These are phyloP conservation scores for Tephrocybe sp. DNA, from an alignment of 768 basidiomycete species.

Conservation along the genomic window DNA sequence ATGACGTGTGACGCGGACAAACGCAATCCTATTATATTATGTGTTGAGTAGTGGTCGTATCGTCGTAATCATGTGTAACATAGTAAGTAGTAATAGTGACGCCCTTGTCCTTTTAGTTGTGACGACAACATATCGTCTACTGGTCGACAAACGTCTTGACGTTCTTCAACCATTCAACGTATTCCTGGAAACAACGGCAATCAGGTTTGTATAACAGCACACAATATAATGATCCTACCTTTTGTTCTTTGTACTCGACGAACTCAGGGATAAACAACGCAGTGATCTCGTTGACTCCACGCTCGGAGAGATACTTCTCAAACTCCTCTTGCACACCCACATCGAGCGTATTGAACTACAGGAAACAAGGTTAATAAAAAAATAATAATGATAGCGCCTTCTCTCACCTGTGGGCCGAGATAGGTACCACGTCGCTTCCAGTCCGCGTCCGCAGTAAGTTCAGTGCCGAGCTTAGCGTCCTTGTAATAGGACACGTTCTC, in stretches of 20 bases:
- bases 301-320: conserved; percentile 85
- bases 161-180: conserved; percentile 83
- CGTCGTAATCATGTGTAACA: conserved; percentile 7
- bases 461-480: conserved; percentile 69
- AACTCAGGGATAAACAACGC: conserved; percentile 90
- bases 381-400: background rate
- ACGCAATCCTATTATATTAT: conserved; percentile 8
- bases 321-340: conserved; percentile 87
- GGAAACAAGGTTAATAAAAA: background rate
- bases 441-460: conserved; percentile 85
- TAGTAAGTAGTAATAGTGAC: too few species aligned
- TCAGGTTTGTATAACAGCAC: conserved; percentile 1
- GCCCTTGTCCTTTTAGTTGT: conserved; percentile 10
- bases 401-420: conserved; percentile 83
- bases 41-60: conserved; percentile 11
- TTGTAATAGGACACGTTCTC: conserved; percentile 89
- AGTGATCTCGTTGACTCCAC: conserved; percentile 80
- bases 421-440: conserved; percentile 92
- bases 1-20: background rate
- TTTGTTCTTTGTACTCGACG: conserved; percentile 90
- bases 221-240: conserved; percentile 46
- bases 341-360: conserved; percentile 89
- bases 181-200: conserved; percentile 66
- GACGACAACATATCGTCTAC: conserved; percentile 25
- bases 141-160: conserved; percentile 83